Evolutionary conservation across 305 asterid genomes (phyloP), one percentile per base, ranked within the genome.

Genomic region (Coffea humblotiana): DNA sequence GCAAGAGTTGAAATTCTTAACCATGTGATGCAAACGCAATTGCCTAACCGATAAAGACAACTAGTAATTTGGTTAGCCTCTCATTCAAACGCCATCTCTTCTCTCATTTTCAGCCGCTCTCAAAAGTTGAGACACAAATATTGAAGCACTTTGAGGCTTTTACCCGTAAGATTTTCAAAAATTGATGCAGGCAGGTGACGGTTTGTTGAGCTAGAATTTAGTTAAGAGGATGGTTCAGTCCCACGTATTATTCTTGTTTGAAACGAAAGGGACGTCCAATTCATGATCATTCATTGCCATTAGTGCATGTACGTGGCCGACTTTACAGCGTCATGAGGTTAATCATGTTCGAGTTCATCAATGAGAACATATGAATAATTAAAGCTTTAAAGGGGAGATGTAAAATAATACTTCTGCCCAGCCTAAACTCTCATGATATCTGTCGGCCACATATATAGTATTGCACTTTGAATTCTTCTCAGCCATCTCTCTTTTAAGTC

Each of bases 171-270:
- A 1, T 8, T 68, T 6, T 0, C 1, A 68, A 37, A 68, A 70
- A 21, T 15, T 18, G 2, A 64, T 48, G 49, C 32, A 52, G 69
- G 74, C 63, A n/a, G 77, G 82, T 73, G 4, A 6, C 70, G 49
- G 56, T 73, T 73, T 64, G 82, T 79, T 79, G 75, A 79, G 18
- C 82, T 49, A 79, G 72, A 73, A 72, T 4, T 10, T 49, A 47
- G n/a, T n/a, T 49, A 48, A 72, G 63, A 48, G 21, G 23, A 21
- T 12, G 7, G 29, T 10, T 3, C 58, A 45, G 75, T 18, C 2
- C 9, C 75, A 45, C 6, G 6, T 40, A 40, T 3, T 43, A 10
- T 8, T 37, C 16, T 45, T 8, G 74, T 21, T 7, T 43, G 29
- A 40, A 8, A 19, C 19, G 11, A 16, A 64, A 64, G 40, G 37